Conservation (phyloP, 805 yeast species). For the Wickerhamomyces queroliae region DNA sequence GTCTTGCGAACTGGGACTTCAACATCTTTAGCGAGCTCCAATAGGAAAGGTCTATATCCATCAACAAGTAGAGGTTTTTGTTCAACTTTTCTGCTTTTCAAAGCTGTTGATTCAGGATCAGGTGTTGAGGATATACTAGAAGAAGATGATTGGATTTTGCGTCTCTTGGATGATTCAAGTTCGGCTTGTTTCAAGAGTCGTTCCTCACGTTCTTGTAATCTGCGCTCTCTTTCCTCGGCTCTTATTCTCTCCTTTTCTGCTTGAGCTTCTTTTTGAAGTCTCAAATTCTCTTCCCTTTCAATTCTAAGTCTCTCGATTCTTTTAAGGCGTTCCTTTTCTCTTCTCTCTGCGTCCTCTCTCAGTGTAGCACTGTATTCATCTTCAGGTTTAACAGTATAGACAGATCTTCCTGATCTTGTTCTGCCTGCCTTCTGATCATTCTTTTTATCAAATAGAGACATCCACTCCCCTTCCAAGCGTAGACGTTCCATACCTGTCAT, state of each 20-base stretch:
- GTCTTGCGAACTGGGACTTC: constrained; percentile 16
- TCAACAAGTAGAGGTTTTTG: constrained; percentile 9
- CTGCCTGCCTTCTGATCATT: too few species aligned
- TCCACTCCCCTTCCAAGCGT: too few species aligned
- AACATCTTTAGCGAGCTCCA: constrained; percentile 12
- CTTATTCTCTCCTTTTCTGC: background rate
- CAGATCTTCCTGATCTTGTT: too few species aligned
- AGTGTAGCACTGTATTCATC: constrained; percentile 1
- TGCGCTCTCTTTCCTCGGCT: background rate
- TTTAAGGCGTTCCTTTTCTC: constrained; percentile 9
- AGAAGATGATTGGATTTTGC: background rate
- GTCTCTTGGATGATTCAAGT: background rate
- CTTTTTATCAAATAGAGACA: too few species aligned
- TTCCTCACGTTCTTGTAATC: background rate
- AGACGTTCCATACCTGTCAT: too few species aligned
- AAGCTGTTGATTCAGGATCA: background rate
- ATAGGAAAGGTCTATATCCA: constrained; percentile 20
- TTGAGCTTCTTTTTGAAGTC: background rate
- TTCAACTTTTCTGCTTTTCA: constrained; percentile 1
- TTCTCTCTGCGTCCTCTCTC: constrained; percentile 11
- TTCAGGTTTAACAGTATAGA: too few species aligned
- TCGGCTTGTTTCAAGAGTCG: background rate
- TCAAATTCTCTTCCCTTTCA: background rate
- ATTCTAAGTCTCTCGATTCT: constrained; percentile 7
- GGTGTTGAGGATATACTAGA: background rate